Conservation (phyloP, 2,329 filamentous ascomycete genomes). For the Hypomyces rosellus region DNA sequence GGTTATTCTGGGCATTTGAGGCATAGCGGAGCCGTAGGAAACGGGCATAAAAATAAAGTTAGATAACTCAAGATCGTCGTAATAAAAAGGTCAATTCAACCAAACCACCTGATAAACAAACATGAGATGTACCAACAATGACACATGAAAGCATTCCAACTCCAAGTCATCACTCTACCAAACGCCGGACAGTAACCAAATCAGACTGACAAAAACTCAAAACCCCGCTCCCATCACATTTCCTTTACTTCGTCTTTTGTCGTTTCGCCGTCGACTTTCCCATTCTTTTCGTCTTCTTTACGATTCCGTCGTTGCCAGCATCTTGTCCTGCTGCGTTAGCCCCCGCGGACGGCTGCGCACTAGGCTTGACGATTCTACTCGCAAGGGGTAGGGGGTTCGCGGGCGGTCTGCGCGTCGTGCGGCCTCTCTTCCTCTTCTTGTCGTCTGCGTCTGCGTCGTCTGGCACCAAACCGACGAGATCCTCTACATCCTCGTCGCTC, state of each 20-base stretch:
- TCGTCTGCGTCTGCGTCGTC: background rate
- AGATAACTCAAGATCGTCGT: too few species aligned
- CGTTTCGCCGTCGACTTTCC: conserved; percentile 5
- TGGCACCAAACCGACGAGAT: conserved; percentile 13
- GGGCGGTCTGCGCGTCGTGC: background rate
- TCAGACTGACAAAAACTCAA: background rate
- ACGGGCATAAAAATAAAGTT: too few species aligned
- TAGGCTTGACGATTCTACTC: background rate
- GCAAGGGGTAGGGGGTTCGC: background rate
- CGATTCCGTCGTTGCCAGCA: background rate
- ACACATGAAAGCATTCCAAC: background rate
- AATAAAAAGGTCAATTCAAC: background rate
- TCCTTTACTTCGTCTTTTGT: conserved; percentile 3
- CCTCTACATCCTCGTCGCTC: conserved; percentile 16
- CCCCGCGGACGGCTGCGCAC: background rate
- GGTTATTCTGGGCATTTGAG: background rate
- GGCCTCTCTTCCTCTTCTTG: conserved; percentile 7
- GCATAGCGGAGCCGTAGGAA: background rate
- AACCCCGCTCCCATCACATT: background rate
- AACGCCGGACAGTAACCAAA: background rate
- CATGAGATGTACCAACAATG: background rate
- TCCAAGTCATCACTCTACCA: background rate
- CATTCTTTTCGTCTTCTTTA: background rate
- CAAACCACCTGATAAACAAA: background rate
- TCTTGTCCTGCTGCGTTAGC: background rate